Percentiles rank a stretch among this genome's conserved stretches.
Evolutionary conservation across 2,329 filamentous ascomycete species (phyloP).

Genomic region (Botrytis aclada): DNA sequence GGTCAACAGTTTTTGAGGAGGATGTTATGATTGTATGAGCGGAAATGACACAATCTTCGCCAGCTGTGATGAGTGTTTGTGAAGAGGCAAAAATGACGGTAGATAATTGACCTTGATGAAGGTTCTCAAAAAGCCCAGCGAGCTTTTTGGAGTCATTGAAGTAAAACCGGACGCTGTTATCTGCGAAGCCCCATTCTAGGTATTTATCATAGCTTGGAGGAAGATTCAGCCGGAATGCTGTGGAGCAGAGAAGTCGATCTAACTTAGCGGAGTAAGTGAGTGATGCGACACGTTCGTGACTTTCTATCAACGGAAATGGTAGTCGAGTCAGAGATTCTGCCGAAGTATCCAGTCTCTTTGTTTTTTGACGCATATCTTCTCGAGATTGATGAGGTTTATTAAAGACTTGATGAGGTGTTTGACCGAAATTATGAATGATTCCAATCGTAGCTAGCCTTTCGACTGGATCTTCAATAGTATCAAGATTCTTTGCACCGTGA

Average conservation of each 20-base stretch:
- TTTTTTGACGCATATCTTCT: conserved; percentile 63
- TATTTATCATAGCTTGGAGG: conserved; percentile 85
- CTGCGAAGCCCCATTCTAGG: conserved; percentile 93
- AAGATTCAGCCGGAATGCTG: conserved; percentile 81
- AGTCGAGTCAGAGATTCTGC: conserved; percentile 74
- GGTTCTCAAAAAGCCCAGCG: conserved; percentile 86
- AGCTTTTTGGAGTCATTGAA: conserved; percentile 77
- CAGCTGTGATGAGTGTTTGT: conserved; percentile 85
- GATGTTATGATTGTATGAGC: conserved; percentile 71
- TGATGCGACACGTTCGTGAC: conserved; percentile 73
- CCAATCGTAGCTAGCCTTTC: conserved; percentile 87
- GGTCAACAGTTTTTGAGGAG: conserved; percentile 67
- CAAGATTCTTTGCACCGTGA: conserved; percentile 86
- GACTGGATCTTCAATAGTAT: conserved; percentile 83
- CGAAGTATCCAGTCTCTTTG: conserved; percentile 71
- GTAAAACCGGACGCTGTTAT: conserved; percentile 90
- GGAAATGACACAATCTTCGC: conserved; percentile 86
- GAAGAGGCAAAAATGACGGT: conserved; percentile 83
- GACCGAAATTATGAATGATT: conserved; percentile 97
- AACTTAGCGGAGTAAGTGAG: conserved; percentile 75
- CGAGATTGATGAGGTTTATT: conserved; percentile 73
- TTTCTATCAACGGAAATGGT: conserved; percentile 71
- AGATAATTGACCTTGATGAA: conserved; percentile 88
- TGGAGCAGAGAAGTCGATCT: conserved; percentile 79
- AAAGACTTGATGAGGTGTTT: conserved; percentile 95